Base-by-base conservation (phyloP, 768 basidiomycete genomes). In the Mycena chlorophos region DNA sequence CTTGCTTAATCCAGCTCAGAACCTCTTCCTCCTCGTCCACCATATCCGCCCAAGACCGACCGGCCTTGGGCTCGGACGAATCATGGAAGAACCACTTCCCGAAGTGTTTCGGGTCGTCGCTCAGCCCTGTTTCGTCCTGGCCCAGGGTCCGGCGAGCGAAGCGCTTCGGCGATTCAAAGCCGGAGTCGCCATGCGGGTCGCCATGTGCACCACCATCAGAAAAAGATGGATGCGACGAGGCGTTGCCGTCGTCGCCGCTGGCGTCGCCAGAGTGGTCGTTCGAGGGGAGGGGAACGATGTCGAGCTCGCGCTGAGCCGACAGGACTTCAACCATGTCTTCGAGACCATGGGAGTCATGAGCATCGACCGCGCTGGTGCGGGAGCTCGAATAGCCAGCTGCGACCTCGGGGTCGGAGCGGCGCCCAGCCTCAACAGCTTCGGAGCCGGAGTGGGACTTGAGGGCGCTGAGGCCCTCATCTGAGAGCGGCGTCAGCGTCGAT, bases 371-470 rank as follows among this genome's bases (percentile, higher is more conserved):
- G 4, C 30, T 20, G 12, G 14, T 17, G 27, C 28, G 26, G 49
- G 49, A 50, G 49, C 12, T n/a, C 5, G 14, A 10, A 8, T 14
- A 8, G 10, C 8, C 49, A 12, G 30, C 16, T 12, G 27, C 49
- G 28, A 50, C 49, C 28, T 31, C 28, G 5, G 49, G 16, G 52
- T 43, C 16, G 43, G 53, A 48, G 54, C 54, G 52, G 52, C 48
- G 52, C 52, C 45, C 52, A 47, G 52, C 5, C 52, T 54, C 45
- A 39, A 1, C 54, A 39, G 48, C 53, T 46, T 54, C 27, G 14
- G 10, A 49, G 55, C 39, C 38, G 55, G 55, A 52, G 55, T 40
- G 55, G 28, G 50, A 3, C 43, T 56, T 46, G 12, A 37, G 34
- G 51, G 51, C 38, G 39, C 51, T 52, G 38, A 5, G 51, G 51